A percentile compares a stretch with the other conserved stretches of the same genome.
Evolutionary conservation across 2,329 filamentous ascomycete species (phyloP).

Genomic region (Colletotrichum musicola): DNA sequence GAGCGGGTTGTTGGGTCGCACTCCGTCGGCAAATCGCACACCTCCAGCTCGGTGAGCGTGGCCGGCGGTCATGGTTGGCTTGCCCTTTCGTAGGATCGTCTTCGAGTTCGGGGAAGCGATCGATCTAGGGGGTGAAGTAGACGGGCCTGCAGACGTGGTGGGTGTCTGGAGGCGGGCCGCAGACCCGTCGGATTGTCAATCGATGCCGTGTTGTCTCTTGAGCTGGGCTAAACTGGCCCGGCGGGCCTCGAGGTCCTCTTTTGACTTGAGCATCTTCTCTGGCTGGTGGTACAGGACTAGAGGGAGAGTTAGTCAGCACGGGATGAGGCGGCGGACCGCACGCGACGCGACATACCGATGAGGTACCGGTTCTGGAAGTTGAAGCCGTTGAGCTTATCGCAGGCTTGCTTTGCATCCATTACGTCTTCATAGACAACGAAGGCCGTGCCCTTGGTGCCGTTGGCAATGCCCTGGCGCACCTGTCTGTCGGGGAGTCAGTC

Average conservation of each 20-base stretch:
- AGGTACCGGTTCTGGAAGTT: constrained; percentile 99
- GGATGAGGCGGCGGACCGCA: constrained; percentile 12
- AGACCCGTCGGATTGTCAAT: constrained; percentile 88
- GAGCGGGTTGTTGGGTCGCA: constrained; percentile 48
- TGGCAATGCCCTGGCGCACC: constrained; percentile 97
- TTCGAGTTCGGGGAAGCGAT: constrained; percentile 53
- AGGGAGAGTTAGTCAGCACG: constrained; percentile 22
- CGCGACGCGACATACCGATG: constrained; percentile 76
- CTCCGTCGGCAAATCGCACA: constrained; percentile 57
- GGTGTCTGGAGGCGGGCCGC: constrained; percentile 59
- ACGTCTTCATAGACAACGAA: constrained; percentile 99
- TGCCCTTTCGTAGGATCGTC: constrained; percentile 60
- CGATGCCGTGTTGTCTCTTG: constrained; percentile 98
- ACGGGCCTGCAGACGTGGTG: constrained; percentile 72
- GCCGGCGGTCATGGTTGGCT: constrained; percentile 51
- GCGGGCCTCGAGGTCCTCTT: constrained; percentile 93
- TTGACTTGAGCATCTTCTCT: constrained; percentile 81
- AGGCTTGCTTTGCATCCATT: constrained; percentile 97
- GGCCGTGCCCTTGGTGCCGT: constrained; percentile 97
- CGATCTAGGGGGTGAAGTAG: constrained; percentile 57
- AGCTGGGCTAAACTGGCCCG: constrained; percentile 98
- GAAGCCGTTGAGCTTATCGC: constrained; percentile 99
- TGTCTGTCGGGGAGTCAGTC: constrained; percentile 71
- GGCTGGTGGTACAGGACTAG: constrained; percentile 74
- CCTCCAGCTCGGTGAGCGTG: constrained; percentile 54